A percentile compares a stretch with the other conserved stretches of the same genome.
Evolutionary conservation across 164 flowering plant species (phyloP).

Genomic region (Santalum album): DNA sequence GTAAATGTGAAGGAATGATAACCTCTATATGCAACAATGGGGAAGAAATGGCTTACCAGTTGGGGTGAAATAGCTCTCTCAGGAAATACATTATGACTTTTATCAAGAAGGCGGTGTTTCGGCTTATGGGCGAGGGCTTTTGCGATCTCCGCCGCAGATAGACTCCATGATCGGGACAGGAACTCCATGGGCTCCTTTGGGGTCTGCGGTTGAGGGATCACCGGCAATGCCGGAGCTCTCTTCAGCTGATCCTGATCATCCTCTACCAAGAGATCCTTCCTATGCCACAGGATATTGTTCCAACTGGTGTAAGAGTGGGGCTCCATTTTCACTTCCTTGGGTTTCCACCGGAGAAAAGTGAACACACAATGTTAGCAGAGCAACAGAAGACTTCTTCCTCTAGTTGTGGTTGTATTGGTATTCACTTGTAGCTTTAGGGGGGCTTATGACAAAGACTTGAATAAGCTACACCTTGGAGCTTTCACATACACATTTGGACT

Average conservation of each 20-base stretch:
- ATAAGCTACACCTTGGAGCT: too few species aligned
- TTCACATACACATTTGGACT: too few species aligned
- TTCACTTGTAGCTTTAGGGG: too few species aligned
- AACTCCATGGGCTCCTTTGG: conserved; percentile 93
- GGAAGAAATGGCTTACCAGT: conserved; percentile 28
- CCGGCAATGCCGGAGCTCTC: conserved; percentile 18
- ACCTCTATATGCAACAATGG: neutral
- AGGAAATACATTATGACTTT: conserved; percentile 13
- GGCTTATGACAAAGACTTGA: too few species aligned
- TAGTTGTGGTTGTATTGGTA: too few species aligned
- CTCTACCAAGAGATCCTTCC: conserved; percentile 18
- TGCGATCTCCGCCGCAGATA: conserved; percentile 74
- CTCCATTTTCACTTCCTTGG: too few species aligned
- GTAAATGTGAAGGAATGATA: too few species aligned
- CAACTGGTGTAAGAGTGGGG: neutral
- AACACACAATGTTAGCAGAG: too few species aligned
- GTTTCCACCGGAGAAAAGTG: too few species aligned
- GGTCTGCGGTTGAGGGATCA: conserved; percentile 73
- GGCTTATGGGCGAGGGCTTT: conserved; percentile 65
- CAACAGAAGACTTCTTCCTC: too few species aligned
- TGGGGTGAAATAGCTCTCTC: conserved; percentile 20
- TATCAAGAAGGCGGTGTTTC: conserved; percentile 21
- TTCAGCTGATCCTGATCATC: conserved; percentile 27
- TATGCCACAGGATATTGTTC: conserved; percentile 20
- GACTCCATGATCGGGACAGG: conserved; percentile 86